Percentiles rank a stretch among this genome's conserved stretches.
phyloP scores from a whole-genome alignment of 331 rosid genomes.

The Quercus phellos region DNA sequence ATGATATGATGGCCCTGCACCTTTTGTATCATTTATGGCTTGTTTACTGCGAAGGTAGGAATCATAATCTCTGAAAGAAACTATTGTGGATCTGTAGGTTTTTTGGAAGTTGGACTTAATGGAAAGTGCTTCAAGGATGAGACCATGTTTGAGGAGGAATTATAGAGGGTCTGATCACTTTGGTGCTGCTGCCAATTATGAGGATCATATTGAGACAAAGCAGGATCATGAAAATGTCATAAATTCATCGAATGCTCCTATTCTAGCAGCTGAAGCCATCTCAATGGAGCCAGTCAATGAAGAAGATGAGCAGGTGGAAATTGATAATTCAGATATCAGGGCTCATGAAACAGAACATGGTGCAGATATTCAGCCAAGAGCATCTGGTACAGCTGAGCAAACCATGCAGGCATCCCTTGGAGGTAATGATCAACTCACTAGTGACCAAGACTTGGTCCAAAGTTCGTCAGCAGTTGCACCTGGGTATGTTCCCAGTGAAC shows the following conservation, averaged over 20 bases:
- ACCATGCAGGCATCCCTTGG: conserved; percentile 37
- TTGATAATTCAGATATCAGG: conserved; percentile 50
- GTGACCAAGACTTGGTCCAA: conserved; percentile 49
- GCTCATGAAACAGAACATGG: conserved; percentile 32
- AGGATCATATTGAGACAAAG: conserved; percentile 44
- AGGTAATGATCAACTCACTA: conserved; percentile 40
- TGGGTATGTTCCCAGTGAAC: conserved; percentile 85
- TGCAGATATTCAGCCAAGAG: conserved; percentile 39
- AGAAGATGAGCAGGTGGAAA: conserved; percentile 61
- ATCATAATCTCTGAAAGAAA: background rate
- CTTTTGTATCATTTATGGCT: conserved; percentile 5
- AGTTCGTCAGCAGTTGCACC: conserved; percentile 60
- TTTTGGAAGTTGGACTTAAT: conserved; percentile 94
- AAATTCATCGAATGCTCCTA: conserved; percentile 53
- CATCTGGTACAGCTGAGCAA: conserved; percentile 46
- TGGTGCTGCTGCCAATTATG: conserved; percentile 84
- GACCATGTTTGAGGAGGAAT: conserved; percentile 72
- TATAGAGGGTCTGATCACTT: conserved; percentile 87
- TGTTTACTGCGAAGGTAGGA: background rate
- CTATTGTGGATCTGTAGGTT: conserved; percentile 42
- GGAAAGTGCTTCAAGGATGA: conserved; percentile 97
- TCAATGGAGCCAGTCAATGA: conserved; percentile 62
- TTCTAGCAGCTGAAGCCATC: conserved; percentile 75
- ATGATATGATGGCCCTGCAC: conserved; percentile 11
- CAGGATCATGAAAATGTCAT: conserved; percentile 39